Base-by-base conservation (phyloP, 345 rosid species). In the Tarenaya hassleriana region DNA sequence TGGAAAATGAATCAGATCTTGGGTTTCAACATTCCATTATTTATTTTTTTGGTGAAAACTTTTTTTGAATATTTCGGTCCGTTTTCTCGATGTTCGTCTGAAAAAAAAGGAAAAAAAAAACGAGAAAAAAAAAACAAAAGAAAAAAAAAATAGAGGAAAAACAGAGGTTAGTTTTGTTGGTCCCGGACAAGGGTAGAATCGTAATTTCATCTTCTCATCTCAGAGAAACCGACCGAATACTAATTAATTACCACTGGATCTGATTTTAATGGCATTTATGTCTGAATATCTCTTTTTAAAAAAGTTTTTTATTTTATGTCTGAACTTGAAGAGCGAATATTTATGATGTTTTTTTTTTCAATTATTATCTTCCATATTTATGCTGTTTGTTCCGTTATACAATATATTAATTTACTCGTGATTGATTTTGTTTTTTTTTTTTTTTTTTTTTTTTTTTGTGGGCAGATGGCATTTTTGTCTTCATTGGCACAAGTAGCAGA, bases 401-500 rank as follows among this genome's bases (percentile, higher is more conserved):
- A n/a, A n/a, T n/a, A n/a, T n/a, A n/a, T n/a, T n/a, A n/a, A n/a
- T n/a, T n/a, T n/a, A n/a, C n/a, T n/a, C n/a, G n/a, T n/a, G n/a
- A n/a, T n/a, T n/a, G n/a, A n/a, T 59, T 33, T 12, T 34, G 52
- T 55, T 19, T 21, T 1, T n/a, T 3, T 5, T 12, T n/a, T n/a
- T 42, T 43, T 33, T 38, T 55, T 4, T 13, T 33, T 19, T 38
- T 16, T 5, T 43, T 16, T 45, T 13, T 52, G 9, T 24, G 13
- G 48, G 21, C 55, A 86, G 91, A 86, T 86, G 95, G 88, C 86
- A 14, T 75, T 86, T 52, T 67, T 80, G 15, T 86, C 95, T 5
- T 78, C 95, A 4, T 73, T 86, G 14, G 73, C 63, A 66, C 95
- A 86, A 42, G 77, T 80, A 57, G 82, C 75, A 7, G 77, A 75